Evolutionary conservation across 352 stramenopile genomes (phyloP), one percentile per base, ranked within the genome.

Genomic region (Hyphochytrium catenoides): DNA sequence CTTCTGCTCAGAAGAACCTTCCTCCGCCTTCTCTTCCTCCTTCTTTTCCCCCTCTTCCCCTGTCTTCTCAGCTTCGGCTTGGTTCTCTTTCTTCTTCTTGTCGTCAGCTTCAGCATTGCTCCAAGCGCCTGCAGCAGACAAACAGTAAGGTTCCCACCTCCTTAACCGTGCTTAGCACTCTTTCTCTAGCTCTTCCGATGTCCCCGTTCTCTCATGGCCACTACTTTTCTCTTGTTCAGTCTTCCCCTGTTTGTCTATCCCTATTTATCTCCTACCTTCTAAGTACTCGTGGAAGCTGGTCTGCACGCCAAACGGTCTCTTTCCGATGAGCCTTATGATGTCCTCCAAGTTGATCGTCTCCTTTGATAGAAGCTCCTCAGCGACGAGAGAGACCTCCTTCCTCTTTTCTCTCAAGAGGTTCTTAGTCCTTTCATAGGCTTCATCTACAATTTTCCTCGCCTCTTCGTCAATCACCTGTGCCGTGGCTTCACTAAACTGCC

Each of bases 271-370:
- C 79, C 26, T 63, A 78, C 43, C 69, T 44, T 83, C 69, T 22
- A 83, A 66, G 32, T 93, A 98, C 56, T 97, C 85, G 22, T 87
- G 74, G 68, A 97, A 97, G 34, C 70, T 82, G 51, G 85, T 74
- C 59, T 96, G 77, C 38, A 72, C 70, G 34, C 64, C 64, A 51
- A 93, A 97, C 25, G 86, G 86, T 40, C 91, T 73, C 8, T 68
- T 59, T 8, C 91, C 91, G 47, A 98, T 75, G 31, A 94, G 58
- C 28, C 86, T 67, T 30, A 94, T 65, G 33, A 97, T 90, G 59
- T 97, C 86, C 47, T 90, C 79, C 59, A 97, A 86, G 44, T 91
- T 96, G 48, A 98, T 96, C n/a, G 89, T 98, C 67, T 98, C 87
- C 48, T 95, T 94, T 48, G 93, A 75, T 17, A 98, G 65, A 30